A percentile compares a stretch with the other conserved stretches of the same genome.
These are phyloP conservation scores for Themeda triandra DNA, from an alignment of 176 grass and related monocot genomes.

Conservation along the genomic window DNA sequence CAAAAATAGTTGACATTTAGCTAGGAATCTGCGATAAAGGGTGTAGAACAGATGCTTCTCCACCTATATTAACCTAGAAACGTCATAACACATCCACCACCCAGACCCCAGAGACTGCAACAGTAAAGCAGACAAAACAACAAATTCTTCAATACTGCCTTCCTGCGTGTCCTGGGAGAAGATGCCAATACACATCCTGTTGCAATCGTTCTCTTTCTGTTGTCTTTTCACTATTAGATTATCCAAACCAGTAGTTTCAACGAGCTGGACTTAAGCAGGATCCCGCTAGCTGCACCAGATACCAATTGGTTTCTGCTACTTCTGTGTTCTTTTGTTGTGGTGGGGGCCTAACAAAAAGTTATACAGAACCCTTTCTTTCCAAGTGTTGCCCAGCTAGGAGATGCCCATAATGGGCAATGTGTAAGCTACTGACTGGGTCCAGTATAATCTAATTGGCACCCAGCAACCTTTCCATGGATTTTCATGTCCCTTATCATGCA, in stretches of 20 bases:
- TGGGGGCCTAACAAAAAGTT: conserved; percentile 25
- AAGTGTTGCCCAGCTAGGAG: conserved; percentile 30
- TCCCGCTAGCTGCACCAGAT: conserved; percentile 12
- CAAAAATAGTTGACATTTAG: too few species aligned
- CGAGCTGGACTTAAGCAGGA: conserved; percentile 7
- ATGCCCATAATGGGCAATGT: conserved; percentile 24
- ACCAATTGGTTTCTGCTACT: conserved; percentile 3
- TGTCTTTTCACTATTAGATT: background rate
- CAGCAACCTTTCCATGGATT: background rate
- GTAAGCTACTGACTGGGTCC: background rate
- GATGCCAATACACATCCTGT: conserved; percentile 15
- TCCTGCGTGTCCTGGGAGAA: background rate
- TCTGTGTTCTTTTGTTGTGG: conserved; percentile 25
- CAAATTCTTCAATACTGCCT: background rate
- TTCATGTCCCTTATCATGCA: background rate
- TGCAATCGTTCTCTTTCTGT: background rate
- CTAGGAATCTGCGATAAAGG: background rate
- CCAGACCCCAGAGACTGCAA: background rate
- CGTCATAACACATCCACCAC: background rate
- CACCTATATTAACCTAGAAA: background rate
- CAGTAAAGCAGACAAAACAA: conserved; percentile 11
- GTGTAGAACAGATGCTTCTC: background rate
- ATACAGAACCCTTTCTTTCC: conserved; percentile 12
- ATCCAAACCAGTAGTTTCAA: conserved; percentile 21
- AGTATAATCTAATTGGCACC: background rate